Evolutionary conservation across 2,329 filamentous ascomycete species (phyloP), one percentile per base, ranked within the genome.

Genomic region (Cladophialophora exuberans): DNA sequence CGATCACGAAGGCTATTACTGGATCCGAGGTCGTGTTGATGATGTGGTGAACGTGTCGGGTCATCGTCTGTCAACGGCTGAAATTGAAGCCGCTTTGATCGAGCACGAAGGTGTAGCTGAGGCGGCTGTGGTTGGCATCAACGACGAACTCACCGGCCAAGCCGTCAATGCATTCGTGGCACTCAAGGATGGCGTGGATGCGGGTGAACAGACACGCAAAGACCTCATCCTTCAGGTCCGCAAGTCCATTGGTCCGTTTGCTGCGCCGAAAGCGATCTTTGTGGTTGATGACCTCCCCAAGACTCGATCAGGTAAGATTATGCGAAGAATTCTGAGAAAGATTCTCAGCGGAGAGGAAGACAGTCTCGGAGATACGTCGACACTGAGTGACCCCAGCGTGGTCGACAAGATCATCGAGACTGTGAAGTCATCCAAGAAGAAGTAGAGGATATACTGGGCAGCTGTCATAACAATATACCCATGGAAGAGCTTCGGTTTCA

Each of bases 1-100:
- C 70, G 94, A 99, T 72, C 89, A 96, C 75, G 94, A 99, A 68
- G 94, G 94, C 54, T 99, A 97, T 81, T 99, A 97, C 84, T 99
- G 94, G 94, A 99, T 99, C 72, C 90, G 94, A 60, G 94, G 94
- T 63, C 91, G 94, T 73, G 94, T 99, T 49, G 94, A 99, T 70
- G 94, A 99, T 68, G 94, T 99, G 38, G 93, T 99, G 73, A 99
- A 99, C 74, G 94, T 99, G 60, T 94, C 89, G 65, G 94, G 94
- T 23, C 94, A 99, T 75, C 88, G 94, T 72, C 82, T 99, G 60
- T 97, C 93, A 13, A 99, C 94, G 7, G 93, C 94, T 30, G 94
- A 99, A 75, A 99, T 99, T 63, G 94, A 99, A 76, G 94, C 94
- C 23, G 94, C 94, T 15, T 85, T 99, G 44, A 87, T 99, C 64